These are phyloP conservation scores for Ceratorhiza oryzae-sativae DNA, from an alignment of 1,284 basidiomycete species.

Conservation along the genomic window DNA sequence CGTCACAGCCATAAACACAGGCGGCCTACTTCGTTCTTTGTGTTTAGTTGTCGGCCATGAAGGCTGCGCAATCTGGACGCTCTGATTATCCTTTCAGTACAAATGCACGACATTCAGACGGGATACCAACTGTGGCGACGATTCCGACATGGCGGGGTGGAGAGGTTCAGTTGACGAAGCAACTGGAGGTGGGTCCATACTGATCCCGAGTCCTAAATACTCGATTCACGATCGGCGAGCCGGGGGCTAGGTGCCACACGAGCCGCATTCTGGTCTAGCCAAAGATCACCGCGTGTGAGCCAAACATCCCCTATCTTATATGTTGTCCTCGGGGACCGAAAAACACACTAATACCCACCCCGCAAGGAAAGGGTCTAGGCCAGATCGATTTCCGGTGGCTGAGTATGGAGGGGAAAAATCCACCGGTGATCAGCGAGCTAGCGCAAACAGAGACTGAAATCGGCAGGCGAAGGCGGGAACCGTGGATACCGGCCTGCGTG, in stretches of 20 bases:
- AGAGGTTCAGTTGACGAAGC: background rate
- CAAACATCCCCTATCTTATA: conserved; percentile 3
- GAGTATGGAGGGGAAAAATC: background rate
- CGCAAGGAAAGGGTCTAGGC: background rate
- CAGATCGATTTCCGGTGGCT: background rate
- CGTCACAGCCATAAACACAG: no score
- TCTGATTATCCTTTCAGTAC: background rate
- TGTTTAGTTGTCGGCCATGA: conserved; percentile 18
- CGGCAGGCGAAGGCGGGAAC: conserved; percentile 1
- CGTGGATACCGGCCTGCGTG: background rate
- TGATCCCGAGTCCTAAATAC: conserved; percentile 2
- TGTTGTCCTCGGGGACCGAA: background rate
- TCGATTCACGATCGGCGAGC: background rate
- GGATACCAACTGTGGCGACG: background rate
- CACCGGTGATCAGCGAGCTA: conserved; percentile 12
- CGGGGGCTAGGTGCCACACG: background rate
- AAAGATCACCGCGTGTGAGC: background rate
- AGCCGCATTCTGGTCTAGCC: background rate
- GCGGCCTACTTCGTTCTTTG: conserved; percentile 10
- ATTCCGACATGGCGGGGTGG: background rate
- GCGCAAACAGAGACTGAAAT: conserved; percentile 5
- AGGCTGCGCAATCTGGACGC: background rate
- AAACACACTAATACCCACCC: background rate
- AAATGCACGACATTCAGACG: background rate
- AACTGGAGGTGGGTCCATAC: background rate